These are phyloP conservation scores for Conticribra weissflogii DNA, from an alignment of 108 stramenopile species.

Conservation along the genomic window DNA sequence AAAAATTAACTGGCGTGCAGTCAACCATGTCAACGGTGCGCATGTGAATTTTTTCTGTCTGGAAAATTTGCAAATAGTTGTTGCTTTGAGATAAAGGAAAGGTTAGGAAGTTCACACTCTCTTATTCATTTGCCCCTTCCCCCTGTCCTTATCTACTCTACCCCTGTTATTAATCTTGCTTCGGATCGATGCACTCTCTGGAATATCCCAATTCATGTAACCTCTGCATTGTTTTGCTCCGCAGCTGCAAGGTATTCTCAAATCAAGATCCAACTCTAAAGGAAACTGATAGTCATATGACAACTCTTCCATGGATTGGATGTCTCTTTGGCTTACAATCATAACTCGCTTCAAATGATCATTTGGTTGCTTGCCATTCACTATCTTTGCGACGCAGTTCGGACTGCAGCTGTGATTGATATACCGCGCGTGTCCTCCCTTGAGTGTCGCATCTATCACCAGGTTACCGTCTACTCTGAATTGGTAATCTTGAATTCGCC, in stretches of 20 bases:
- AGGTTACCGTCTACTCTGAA: constrained; percentile 88
- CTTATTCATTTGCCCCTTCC: background rate
- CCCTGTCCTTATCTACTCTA: background rate
- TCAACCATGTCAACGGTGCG: too few relatives aligned
- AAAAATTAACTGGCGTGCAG: too few relatives aligned
- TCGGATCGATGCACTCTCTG: constrained; percentile 51
- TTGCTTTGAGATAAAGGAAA: too few relatives aligned
- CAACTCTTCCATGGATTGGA: constrained; percentile 91
- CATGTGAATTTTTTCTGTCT: too few relatives aligned
- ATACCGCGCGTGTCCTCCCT: constrained; percentile 91
- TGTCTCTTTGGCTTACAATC: constrained; percentile 87
- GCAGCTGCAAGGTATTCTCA: constrained; percentile 81
- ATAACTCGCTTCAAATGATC: constrained; percentile 81
- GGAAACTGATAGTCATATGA: constrained; percentile 98
- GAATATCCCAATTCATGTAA: constrained; percentile 90
- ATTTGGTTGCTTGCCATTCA: constrained; percentile 62
- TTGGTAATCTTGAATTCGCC: constrained; percentile 92
- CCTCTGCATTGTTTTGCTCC: constrained; percentile 73
- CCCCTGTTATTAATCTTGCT: background rate
- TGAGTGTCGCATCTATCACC: constrained; percentile 94
- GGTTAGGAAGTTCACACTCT: background rate
- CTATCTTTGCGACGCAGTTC: constrained; percentile 90
- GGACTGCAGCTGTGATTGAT: constrained; percentile 98
- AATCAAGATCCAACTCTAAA: constrained; percentile 69
- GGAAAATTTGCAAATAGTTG: too few relatives aligned